Evolutionary conservation across 495 filamentous ascomycete species (phyloP).

Genomic region (Hyaloscypha finlandica): DNA sequence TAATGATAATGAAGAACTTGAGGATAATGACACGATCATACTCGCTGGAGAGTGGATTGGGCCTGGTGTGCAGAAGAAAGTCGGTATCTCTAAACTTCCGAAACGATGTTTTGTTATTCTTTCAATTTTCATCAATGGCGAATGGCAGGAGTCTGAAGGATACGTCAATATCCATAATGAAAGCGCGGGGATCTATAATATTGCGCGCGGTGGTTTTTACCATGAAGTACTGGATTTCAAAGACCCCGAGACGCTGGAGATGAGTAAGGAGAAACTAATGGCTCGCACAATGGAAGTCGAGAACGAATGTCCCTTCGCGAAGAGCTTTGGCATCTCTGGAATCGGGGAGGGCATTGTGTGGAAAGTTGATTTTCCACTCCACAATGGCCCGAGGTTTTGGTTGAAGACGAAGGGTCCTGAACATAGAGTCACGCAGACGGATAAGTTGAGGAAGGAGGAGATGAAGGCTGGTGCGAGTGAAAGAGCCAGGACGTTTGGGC

Average conservation of each 20-base stretch:
- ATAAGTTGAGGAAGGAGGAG: constrained; percentile 17
- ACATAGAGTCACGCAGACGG: constrained; percentile 28
- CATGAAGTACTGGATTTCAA: constrained; percentile 24
- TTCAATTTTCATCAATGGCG: constrained; percentile 35
- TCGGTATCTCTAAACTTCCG: constrained; percentile 32
- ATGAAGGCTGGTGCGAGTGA: constrained; percentile 14
- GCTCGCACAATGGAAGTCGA: constrained; percentile 32
- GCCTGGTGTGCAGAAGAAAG: constrained; percentile 36
- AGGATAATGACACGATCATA: constrained; percentile 29
- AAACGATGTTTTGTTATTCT: constrained; percentile 36
- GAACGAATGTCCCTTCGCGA: constrained; percentile 36
- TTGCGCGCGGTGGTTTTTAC: constrained; percentile 36
- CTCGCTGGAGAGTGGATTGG: constrained; percentile 43
- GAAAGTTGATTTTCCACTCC: constrained; percentile 28
- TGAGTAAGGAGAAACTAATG: constrained; percentile 22
- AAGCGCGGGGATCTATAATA: constrained; percentile 34
- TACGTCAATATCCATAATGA: constrained; percentile 35
- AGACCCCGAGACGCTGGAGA: constrained; percentile 17
- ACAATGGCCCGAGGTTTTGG: constrained; percentile 33
- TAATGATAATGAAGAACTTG: constrained; percentile 23
- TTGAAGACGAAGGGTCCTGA: constrained; percentile 39
- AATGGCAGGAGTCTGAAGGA: constrained; percentile 32
- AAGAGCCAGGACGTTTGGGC: constrained; percentile 26
- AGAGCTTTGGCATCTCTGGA: constrained; percentile 33
- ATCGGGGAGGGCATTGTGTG: constrained; percentile 43